Percentiles rank a stretch among this genome's conserved stretches.
phyloP scores from a whole-genome alignment of 176 grass and related monocot species.

The Ensete ventricosum region DNA sequence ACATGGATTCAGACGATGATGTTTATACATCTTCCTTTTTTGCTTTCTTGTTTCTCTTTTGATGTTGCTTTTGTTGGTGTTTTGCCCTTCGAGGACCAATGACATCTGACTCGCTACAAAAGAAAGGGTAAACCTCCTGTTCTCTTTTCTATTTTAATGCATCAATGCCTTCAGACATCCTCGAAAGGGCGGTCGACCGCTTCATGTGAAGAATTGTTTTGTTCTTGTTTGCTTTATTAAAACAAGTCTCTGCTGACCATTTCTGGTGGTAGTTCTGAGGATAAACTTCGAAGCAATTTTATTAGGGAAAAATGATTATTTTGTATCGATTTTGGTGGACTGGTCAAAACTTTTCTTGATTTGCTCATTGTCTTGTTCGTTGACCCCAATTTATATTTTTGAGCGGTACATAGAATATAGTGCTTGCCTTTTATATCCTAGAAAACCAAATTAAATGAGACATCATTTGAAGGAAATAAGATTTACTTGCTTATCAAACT shows the following conservation, averaged over 20 bases:
- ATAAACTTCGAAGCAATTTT: neutral
- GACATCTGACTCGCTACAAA: no score
- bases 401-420: no score
- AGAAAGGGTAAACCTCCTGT: no score
- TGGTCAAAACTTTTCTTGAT: neutral
- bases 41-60: neutral
- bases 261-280: neutral
- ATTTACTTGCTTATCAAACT: no score
- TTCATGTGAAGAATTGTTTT: neutral
- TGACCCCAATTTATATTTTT: neutral
- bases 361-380: neutral
- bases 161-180: neutral
- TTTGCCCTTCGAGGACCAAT: neutral
- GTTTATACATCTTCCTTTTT: neutral
- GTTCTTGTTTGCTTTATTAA: slow-evolving; percentile 1
- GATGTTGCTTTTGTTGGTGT: neutral
- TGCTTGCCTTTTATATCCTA: no score
- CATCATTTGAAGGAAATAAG: no score
- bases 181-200: neutral
- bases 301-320: neutral
- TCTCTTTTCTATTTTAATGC: neutral
- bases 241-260: neutral
- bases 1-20: no score
- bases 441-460: no score
- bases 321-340: neutral